Percentiles rank a stretch among this genome's conserved stretches.
Conservation (phyloP, 2,329 filamentous ascomycete genomes). For the Nannizziopsis arthrosporioides region DNA sequence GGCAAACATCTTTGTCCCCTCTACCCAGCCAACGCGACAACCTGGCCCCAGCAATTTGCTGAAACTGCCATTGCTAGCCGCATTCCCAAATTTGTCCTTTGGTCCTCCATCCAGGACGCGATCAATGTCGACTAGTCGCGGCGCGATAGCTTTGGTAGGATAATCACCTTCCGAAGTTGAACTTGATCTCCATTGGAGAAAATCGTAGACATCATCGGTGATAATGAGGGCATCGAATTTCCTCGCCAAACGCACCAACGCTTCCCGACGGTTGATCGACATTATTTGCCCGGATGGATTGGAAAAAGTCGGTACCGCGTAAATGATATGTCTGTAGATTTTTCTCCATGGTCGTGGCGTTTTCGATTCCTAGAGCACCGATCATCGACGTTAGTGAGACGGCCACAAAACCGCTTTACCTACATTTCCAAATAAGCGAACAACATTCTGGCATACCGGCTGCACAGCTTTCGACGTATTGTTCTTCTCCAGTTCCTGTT, state of each 20-base stretch:
- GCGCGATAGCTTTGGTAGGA: constrained; percentile 34
- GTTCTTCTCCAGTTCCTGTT: constrained; percentile 39
- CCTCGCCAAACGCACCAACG: constrained; percentile 64
- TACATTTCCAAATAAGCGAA: neutral
- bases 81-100: constrained; percentile 60
- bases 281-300: constrained; percentile 83
- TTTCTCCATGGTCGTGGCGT: constrained; percentile 52
- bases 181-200: constrained; percentile 57
- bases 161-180: neutral
- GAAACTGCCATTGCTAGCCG: constrained; percentile 77
- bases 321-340: constrained; percentile 77
- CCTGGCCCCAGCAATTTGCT: constrained; percentile 79
- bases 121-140: constrained; percentile 71
- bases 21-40: constrained; percentile 75
- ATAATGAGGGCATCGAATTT: constrained; percentile 71
- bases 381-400: neutral
- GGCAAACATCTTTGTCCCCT: constrained; percentile 53
- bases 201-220: constrained; percentile 88
- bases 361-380: constrained; percentile 36
- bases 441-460: constrained; percentile 31
- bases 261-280: constrained; percentile 53
- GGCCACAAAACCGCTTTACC: neutral
- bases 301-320: constrained; percentile 75
- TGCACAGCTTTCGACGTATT: constrained; percentile 35
- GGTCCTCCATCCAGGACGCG: constrained; percentile 50